Evolutionary conservation across 352 stramenopile species (phyloP).

Genomic region (Thraustochytrium sp.): DNA sequence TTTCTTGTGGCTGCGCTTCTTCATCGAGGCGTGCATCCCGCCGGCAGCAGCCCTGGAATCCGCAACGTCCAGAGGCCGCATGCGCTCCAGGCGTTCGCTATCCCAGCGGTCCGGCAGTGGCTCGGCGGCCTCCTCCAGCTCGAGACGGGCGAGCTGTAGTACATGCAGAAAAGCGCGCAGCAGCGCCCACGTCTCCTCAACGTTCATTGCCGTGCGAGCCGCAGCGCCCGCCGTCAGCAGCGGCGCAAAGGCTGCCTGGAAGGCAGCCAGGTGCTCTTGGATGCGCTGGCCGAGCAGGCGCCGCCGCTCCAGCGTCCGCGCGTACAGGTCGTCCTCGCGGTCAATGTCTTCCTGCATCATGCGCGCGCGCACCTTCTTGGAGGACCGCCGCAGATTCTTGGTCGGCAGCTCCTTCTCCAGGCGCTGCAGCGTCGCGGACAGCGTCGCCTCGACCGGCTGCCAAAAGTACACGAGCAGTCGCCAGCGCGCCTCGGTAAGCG

Average conservation of each 20-base stretch:
- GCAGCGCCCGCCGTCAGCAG: background rate
- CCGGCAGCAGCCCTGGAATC: no score
- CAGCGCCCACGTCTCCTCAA: background rate
- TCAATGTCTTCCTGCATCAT: slow-evolving; percentile 22
- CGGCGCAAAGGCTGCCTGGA: background rate
- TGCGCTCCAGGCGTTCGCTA: background rate
- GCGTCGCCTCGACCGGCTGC: background rate
- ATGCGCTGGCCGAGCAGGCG: background rate
- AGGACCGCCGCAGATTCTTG: background rate
- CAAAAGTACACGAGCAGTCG: slow-evolving; percentile 17
- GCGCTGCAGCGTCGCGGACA: background rate
- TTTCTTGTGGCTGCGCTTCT: background rate
- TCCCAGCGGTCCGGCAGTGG: slow-evolving; percentile 13
- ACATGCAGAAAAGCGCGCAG: background rate
- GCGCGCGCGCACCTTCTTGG: background rate
- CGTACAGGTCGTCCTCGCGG: slow-evolving; percentile 1
- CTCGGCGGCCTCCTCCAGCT: background rate
- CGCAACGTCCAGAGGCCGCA: background rate
- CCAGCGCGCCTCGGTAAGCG: background rate
- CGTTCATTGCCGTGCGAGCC: background rate
- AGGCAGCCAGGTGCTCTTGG: background rate
- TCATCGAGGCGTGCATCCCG: background rate
- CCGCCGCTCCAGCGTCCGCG: background rate
- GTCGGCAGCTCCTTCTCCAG: background rate
- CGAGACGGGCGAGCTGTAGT: background rate